These are phyloP conservation scores for Curvularia sp. DNA, from an alignment of 2,329 filamentous ascomycete species.

Conservation along the genomic window DNA sequence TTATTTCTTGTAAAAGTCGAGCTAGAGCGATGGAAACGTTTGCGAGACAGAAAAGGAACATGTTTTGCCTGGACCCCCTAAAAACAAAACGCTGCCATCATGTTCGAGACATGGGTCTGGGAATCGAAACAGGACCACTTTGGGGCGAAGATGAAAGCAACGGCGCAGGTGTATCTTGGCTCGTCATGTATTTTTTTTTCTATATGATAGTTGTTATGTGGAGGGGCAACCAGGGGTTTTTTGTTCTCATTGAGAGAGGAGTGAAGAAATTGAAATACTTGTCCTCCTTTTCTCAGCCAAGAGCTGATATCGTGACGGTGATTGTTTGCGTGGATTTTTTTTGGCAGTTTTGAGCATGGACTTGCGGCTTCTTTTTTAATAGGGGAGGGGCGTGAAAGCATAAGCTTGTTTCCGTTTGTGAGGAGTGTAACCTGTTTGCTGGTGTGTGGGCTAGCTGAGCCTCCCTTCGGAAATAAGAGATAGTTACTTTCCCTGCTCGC, in stretches of 20 bases:
- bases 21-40: background rate
- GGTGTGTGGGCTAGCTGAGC: no score
- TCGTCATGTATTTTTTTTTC: background rate
- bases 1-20: background rate
- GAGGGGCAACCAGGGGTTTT: background rate
- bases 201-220: no score
- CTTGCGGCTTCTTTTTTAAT: background rate
- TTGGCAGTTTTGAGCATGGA: background rate
- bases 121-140: background rate
- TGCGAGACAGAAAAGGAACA: background rate
- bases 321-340: background rate
- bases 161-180: background rate
- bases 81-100: constrained; percentile 1
- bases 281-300: background rate
- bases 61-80: constrained; percentile 11
- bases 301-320: background rate
- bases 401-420: background rate
- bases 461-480: no score
- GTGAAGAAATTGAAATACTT: background rate
- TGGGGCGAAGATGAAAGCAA: background rate
- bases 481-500: background rate
- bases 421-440: background rate
- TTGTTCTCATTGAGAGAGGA: background rate
- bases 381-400: background rate
- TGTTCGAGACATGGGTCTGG: background rate